A percentile compares a stretch with the other conserved stretches of the same genome.
These are phyloP conservation scores for Nothopassalora personata DNA, from an alignment of 2,329 filamentous ascomycete genomes.

Conservation along the genomic window DNA sequence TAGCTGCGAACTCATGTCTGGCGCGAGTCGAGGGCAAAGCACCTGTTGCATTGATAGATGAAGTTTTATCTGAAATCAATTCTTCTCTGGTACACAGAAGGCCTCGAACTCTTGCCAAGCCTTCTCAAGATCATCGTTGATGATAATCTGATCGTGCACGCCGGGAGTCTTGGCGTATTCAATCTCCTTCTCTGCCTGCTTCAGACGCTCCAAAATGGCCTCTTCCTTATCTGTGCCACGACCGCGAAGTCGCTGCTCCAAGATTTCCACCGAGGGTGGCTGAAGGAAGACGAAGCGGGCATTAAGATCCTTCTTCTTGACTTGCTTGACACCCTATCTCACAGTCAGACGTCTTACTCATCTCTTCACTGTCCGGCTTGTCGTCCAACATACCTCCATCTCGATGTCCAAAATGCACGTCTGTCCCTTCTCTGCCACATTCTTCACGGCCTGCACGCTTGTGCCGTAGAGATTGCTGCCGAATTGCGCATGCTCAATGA, in stretches of 20 bases:
- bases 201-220: slow-evolving; percentile 61
- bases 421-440: slow-evolving; percentile 63
- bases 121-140: slow-evolving; percentile 60
- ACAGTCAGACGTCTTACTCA: not conserved
- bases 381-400: slow-evolving; percentile 66
- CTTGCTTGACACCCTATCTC: slow-evolving; percentile 76
- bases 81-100: slow-evolving; percentile 28
- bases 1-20: no score
- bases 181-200: slow-evolving; percentile 68
- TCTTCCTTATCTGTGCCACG: slow-evolving; percentile 75
- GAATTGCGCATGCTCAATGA: slow-evolving; percentile 85
- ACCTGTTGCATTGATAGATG: no score
- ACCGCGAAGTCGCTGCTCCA: slow-evolving; percentile 69
- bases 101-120: slow-evolving; percentile 48
- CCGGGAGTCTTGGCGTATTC: slow-evolving; percentile 64
- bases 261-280: slow-evolving; percentile 66
- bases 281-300: slow-evolving; percentile 81
- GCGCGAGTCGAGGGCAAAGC: no score
- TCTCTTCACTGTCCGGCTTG: not conserved
- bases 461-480: slow-evolving; percentile 85
- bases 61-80: not conserved
- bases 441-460: slow-evolving; percentile 69
- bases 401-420: slow-evolving; percentile 89
- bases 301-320: slow-evolving; percentile 67
- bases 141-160: slow-evolving; percentile 59